Percentiles rank a stretch among this genome's conserved stretches.
Conservation (phyloP, 805 yeast genomes). For the Brettanomyces bruxellensis region DNA sequence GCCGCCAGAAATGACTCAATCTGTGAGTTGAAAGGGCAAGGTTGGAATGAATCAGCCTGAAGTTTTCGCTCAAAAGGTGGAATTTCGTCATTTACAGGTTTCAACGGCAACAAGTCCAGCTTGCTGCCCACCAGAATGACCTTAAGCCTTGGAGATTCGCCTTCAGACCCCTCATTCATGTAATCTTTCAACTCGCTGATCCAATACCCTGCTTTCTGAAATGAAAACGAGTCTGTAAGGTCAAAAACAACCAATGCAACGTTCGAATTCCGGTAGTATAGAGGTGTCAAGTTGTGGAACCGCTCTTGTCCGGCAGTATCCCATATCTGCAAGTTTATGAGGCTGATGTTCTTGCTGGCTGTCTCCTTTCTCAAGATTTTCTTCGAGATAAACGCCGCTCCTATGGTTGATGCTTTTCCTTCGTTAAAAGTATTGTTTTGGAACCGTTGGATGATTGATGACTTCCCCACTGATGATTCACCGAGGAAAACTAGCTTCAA, state of each 20-base stretch:
- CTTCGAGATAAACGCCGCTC: conserved; percentile 96
- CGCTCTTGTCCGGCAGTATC: conserved; percentile 97
- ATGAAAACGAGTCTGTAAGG: conserved; percentile 42
- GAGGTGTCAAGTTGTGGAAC: conserved; percentile 73
- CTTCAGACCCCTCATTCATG: conserved; percentile 6
- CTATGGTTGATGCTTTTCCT: conserved; percentile 84
- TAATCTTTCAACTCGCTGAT: conserved; percentile 57
- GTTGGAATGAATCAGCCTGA: conserved; percentile 4
- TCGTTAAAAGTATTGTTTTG: conserved; percentile 65
- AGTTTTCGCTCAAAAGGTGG: background rate
- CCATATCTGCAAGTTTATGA: conserved; percentile 62
- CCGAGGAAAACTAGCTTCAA: conserved; percentile 31
- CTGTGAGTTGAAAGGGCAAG: conserved; percentile 14
- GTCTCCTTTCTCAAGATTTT: conserved; percentile 33
- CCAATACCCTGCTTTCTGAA: conserved; percentile 81
- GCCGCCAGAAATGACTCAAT: conserved; percentile 16
- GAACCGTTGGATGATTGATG: conserved; percentile 76
- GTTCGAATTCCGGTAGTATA: conserved; percentile 75
- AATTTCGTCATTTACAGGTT: conserved; percentile 7
- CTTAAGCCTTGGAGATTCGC: conserved; percentile 14
- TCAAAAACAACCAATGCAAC: conserved; percentile 88
- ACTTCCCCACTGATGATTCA: conserved; percentile 55
- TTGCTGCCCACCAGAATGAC: conserved; percentile 75
- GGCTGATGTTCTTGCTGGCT: conserved; percentile 3
- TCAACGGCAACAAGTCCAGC: conserved; percentile 41